Evolutionary conservation across 495 filamentous ascomycete genomes (phyloP), one percentile per base, ranked within the genome.

Genomic region (Annulohypoxylon maeteangense): DNA sequence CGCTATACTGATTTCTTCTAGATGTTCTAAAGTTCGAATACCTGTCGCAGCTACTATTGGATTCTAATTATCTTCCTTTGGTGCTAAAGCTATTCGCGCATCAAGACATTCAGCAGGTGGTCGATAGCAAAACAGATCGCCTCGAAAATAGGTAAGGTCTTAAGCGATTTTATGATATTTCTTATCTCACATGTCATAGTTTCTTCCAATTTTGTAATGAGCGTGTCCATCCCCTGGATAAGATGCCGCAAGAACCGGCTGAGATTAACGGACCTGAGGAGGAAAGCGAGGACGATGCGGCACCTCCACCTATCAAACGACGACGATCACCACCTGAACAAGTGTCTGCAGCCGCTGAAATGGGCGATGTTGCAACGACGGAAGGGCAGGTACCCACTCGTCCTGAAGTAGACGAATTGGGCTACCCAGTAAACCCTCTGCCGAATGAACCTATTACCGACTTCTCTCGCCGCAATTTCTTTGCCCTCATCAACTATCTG

Each of bases 21-120:
- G 95, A 99, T 75, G 87, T 99, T 44, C 82, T 99, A 66, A 97
- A 97, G 77, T 97, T 94, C 68, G 95, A 99, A 79, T 98, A 98
- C 75, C 82, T 99, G 72, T 93, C 93, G 0, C 96, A 98, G 78
- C 87, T 99, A 0, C 82, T 99, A 7, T 85, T 98, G 18, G 95
- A 99, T 78, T 92, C 92, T 18, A 98, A 96, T 78, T 98, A 97
- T 75, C 82, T 99, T 14, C 95, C 95, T 0, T 81, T 99, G 25
- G 90, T 97, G 14, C 83, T 99, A 14, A 98, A 97, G 84, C 86
- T 97, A 50, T 94, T 97, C 67, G 93, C 93, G 44, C 89, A 95
- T 75, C 94, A 98, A 78, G 95, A 99, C 68, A 86, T 97, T 25
- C 95, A 97, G 65, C 89, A 90, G 69, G 88, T 91, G 3, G 90